Evolutionary conservation across 139 green algal genomes (phyloP), one percentile per base, ranked within the genome.

Genomic region (Ettlia oleoabundans): DNA sequence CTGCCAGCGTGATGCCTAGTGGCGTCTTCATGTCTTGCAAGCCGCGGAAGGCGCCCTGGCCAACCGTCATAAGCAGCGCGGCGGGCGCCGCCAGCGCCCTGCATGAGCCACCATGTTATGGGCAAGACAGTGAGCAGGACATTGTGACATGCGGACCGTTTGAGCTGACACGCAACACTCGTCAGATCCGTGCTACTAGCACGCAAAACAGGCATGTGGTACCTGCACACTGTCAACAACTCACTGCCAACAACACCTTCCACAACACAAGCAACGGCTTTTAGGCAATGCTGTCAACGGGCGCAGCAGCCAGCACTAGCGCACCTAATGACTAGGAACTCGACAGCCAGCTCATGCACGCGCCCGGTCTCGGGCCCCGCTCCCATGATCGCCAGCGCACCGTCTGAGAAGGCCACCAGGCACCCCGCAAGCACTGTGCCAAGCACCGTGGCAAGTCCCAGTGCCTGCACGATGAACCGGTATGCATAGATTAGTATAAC

Each of bases 1-100:
- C 79, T 4, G 63, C 84, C 38, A 95, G 65, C 0, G 88, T 91
- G 42, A 93, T 89, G 40, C 52, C 64, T n/a, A 97, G 87, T 28
- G 93, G 92, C 2, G 92, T 95, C 28, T 55, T 63, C 43, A 90
- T 95, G 90, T 97, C 94, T 62, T 91, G 81, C 30, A 95, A 71
- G 13, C 93, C 93, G 0, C 92, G 83, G 65, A 92, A 94, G 26
- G 92, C 91, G 26, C 93, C 93, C 87, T 95, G 84, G 0, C 85
- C 91, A 6, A 92, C 89, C 4, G 88, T 92, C 28, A 79, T 82
- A n/a, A 95, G 47, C 51, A 96, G 73, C 15, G 86, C 91, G 3
- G 92, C 93, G 10, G 93, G 92, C 0, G 91, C 90, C 24, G 92
- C 90, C 33, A 86, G 58, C 7, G 90, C 83, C 13, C 89, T 84